Evolutionary conservation across 805 yeast genomes (phyloP), one percentile per base, ranked within the genome.

Genomic region (Tetrapisispora taiwanensis): DNA sequence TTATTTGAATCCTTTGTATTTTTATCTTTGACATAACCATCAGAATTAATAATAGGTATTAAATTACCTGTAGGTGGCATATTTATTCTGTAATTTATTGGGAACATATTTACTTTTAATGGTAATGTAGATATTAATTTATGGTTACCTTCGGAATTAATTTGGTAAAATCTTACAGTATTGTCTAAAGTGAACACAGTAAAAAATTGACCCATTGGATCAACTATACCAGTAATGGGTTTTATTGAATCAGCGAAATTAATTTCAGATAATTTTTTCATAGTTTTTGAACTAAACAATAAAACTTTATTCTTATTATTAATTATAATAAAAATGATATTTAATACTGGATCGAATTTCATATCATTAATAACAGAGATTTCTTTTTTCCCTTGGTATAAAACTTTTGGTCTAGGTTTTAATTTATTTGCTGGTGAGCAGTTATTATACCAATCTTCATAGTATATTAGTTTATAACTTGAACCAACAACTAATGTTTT

Each of bases 31-130:
- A 8, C 8, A 8, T 22, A 22, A 22, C 26, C 26, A 6, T 22
- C 7, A 8, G 26, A 22, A 22, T 22, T 22, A 22, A 22, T 22
- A 22, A 59, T 50, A 1, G 67, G 67, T 3, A 61, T 35, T 8
- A 46, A 24, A 45, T 60, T 51, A 4, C 52, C 64, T 40, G 59
- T 64, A 3, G 67, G 67, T 6, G 65, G 58, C 67, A 62, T 61
- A n/a, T 58, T 47, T 15, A 62, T 55, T 34, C 49, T 54, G 45
- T 62, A 61, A 39, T 54, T 60, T 32, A 60, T 34, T 10, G 65
- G 67, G 35, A 53, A 49, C 12, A 58, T 45, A 41, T 60, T 60
- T 9, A 55, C 58, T 45, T 52, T 54, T 35, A 59, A 63, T 9
- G 48, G 41, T n/a, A 62, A 41, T 41, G 46, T 53, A 30, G 52